phyloP scores from a whole-genome alignment of 768 basidiomycete genomes.

The Cantharellus cinnabarinus region DNA sequence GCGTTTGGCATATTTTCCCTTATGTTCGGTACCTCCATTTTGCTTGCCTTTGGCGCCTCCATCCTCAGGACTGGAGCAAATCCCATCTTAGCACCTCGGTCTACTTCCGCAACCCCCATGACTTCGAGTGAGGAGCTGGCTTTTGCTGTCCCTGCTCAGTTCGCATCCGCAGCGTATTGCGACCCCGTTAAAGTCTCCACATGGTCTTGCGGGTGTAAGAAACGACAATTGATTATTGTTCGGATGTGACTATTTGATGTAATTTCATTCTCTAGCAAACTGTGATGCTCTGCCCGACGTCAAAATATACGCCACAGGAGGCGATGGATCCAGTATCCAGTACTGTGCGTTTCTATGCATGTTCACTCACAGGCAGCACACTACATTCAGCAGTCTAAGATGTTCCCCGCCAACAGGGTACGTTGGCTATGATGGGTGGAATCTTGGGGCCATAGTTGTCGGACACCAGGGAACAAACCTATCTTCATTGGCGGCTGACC shows the following conservation, averaged over 20 bases:
- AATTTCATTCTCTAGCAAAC: background rate
- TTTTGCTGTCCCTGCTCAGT: background rate
- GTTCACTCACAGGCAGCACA: too few relatives aligned
- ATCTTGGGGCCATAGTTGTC: background rate
- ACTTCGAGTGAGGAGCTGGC: background rate
- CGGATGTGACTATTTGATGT: background rate
- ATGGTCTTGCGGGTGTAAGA: background rate
- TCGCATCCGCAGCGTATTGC: background rate
- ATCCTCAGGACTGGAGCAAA: too few relatives aligned
- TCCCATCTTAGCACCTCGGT: too few relatives aligned
- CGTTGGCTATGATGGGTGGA: background rate
- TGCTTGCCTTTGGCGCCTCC: too few relatives aligned
- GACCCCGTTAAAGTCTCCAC: background rate
- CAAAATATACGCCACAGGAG: background rate
- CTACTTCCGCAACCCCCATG: too few relatives aligned
- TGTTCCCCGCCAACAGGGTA: background rate
- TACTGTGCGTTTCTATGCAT: background rate
- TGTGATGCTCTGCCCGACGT: background rate
- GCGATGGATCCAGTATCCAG: background rate
- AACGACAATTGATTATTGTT: background rate
- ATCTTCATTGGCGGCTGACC: conserved; percentile 13
- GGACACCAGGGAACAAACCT: background rate
- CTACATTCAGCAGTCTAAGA: background rate
- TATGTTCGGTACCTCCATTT: too few relatives aligned
- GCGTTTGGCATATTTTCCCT: too few relatives aligned